Evolutionary conservation across 2,329 filamentous ascomycete genomes (phyloP), one percentile per base, ranked within the genome.

Genomic region (Ophiostoma pallidulum): DNA sequence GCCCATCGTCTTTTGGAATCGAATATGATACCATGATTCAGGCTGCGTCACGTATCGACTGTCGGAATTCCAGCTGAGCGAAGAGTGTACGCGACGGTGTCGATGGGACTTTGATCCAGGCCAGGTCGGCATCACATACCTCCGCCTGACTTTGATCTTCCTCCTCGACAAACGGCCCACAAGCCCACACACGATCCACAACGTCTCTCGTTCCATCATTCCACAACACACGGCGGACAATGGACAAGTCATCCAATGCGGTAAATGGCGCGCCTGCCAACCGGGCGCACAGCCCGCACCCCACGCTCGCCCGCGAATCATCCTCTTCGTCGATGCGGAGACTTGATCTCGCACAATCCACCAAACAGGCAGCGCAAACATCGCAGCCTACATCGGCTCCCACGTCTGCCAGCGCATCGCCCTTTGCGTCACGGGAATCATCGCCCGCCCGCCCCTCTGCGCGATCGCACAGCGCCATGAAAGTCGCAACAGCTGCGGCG

Each of bases 391-490:
- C 54, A n/a, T 63, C 60, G n/a, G 43, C 54, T 28, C 45, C 59
- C 31, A 61, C 57, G 6, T 61, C 60, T 16, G 54, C 57, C 44
- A 55, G 54, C 16, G 50, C 59, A 40, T 64, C 63, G 18, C 63
- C 63, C 8, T 56, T 62, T 44, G 50, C 58, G 16, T 65, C 63
- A 33, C 65, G 73, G 57, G 73, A 76, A 48, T 60, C 69, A 16
- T 77, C 73, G 12, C 73, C 73, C 14, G 64, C 63, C 41, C 64
- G 70, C 43, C 66, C 67, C 56, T 32, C 61, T 57, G 56, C 65
- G 60, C 57, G 59, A 31, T 54, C 55, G 6, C 49, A 48, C 33
- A 55, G 42, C n/a, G 16, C 49, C 22, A 58, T 57, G 29, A 58
- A 57, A 46, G 50, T 56, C 10, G 57, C 63, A 32, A 57, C 64